A percentile compares a stretch with the other conserved stretches of the same genome.
phyloP scores from a whole-genome alignment of 805 yeast genomes.

The Yamadazyma tumulicola region DNA sequence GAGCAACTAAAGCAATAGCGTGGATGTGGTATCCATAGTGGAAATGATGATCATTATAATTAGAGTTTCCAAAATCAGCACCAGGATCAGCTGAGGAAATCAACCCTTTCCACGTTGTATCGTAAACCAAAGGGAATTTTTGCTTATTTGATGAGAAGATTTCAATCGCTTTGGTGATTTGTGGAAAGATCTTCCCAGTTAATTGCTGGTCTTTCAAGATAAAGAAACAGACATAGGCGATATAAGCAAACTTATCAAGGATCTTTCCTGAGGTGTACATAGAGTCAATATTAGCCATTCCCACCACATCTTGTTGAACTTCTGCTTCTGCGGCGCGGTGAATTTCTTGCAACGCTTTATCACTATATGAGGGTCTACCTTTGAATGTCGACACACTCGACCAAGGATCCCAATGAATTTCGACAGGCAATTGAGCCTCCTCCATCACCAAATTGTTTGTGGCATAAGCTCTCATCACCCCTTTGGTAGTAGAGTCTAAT shows the following conservation, averaged over 20 bases:
- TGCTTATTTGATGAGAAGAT: conserved; percentile 61
- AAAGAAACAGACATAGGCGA: conserved; percentile 67
- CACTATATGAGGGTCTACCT: conserved; percentile 22
- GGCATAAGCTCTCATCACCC: conserved; percentile 42
- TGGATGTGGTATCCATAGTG: conserved; percentile 56
- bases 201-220: conserved; percentile 55
- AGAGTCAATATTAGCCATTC: conserved; percentile 67
- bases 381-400: conserved; percentile 39
- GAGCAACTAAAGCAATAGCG: conserved; percentile 62
- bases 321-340: conserved; percentile 51
- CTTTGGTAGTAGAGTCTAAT: conserved; percentile 51
- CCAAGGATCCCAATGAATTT: conserved; percentile 55
- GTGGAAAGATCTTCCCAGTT: conserved; percentile 49
- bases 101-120: conserved; percentile 26
- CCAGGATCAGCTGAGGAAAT: conserved; percentile 21
- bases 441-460: conserved; percentile 40
- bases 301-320: conserved; percentile 49
- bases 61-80: conserved; percentile 26
- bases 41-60: conserved; percentile 33
- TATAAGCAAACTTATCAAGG: conserved; percentile 85
- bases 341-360: conserved; percentile 34
- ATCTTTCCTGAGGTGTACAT: conserved; percentile 90
- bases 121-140: conserved; percentile 24
- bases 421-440: conserved; percentile 37
- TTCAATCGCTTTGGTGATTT: conserved; percentile 63